Base-by-base conservation (phyloP, 805 yeast genomes). In the Metschnikowia gelsemii region DNA sequence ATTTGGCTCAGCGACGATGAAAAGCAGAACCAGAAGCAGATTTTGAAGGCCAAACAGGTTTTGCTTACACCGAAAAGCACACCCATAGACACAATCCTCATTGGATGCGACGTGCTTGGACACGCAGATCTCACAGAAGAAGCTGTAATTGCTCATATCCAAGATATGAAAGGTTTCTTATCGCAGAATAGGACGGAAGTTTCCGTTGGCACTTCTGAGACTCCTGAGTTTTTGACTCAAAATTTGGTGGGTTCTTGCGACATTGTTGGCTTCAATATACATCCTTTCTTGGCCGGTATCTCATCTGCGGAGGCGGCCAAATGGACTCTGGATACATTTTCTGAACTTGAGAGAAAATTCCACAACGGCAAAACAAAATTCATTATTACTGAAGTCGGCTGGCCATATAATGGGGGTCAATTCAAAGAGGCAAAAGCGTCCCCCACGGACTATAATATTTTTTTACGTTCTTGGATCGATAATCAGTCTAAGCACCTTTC, bases 241-340 rank as follows among this genome's bases (percentile, higher is more conserved):
- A 63, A 62, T 3, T 50, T 79, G 21, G 52, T 77, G 22, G 51
- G 58, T 25, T 62, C 55, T 2, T 72, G 79, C 49, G 87, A 83
- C 51, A 59, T 81, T 8, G 56, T 78, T 23, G 88, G 87, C 0
- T 78, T 80, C 7, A 82, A 80, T 52, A 64, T 80, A 4, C 85
- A 81, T 59, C 88, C 89, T 2, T 83, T 82, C 46, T 80, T 82
- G 57, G 76, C 79, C 1, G 89, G 89, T 0, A 72, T 70, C 0
- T 40, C 47, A 1, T 82, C 75, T 1, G 48, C 62, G 8, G 52
- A 58, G 2, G 80, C 85, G 0, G 61, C 76, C 0, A 54, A 63
- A 8, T 81, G 88, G 87, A 23, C 19, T 16, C 13, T 41, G 14
- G 31, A 41, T 25, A 74, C 75, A 35, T 79, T 67, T 48, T 45